Evolutionary conservation across 768 basidiomycete genomes (phyloP).

Genomic region (Exidia glandulosa): DNA sequence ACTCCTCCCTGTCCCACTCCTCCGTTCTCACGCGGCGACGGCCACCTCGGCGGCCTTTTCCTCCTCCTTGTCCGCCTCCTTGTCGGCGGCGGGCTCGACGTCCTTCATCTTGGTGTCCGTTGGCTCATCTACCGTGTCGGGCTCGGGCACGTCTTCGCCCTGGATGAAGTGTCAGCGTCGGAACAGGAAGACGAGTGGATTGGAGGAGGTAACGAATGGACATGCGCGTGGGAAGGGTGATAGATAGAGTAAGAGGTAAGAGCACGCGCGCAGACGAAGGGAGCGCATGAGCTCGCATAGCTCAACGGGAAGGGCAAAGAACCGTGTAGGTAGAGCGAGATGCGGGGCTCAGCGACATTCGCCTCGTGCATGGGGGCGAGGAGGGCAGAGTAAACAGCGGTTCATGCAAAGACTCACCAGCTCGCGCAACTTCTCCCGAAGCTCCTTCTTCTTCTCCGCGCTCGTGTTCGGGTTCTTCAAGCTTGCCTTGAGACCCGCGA

Average conservation of each 20-base stretch:
- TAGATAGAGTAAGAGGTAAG: too few species aligned
- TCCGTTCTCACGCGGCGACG: background rate
- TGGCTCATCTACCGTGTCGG: background rate
- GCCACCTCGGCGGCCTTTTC: too few species aligned
- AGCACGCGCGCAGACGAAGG: background rate
- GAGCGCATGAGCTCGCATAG: background rate
- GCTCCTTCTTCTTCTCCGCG: conserved; percentile 3
- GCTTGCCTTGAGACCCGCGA: conserved; percentile 3
- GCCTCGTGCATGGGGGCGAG: too few species aligned
- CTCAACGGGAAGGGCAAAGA: too few species aligned
- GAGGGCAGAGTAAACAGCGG: too few species aligned
- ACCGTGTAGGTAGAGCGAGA: too few species aligned
- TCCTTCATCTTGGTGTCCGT: background rate
- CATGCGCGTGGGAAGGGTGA: too few species aligned
- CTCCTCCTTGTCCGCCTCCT: background rate
- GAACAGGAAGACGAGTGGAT: too few species aligned
- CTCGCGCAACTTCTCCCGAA: background rate
- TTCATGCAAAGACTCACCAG: background rate
- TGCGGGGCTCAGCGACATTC: too few species aligned
- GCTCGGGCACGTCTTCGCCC: background rate
- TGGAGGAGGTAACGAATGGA: too few species aligned
- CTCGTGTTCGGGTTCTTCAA: conserved; percentile 4
- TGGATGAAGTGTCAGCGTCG: background rate
- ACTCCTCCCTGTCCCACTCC: background rate
- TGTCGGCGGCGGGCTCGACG: background rate